These are phyloP conservation scores for Phaeosphaeriaceae sp. DNA, from an alignment of 2,329 filamentous ascomycete species.

Conservation along the genomic window DNA sequence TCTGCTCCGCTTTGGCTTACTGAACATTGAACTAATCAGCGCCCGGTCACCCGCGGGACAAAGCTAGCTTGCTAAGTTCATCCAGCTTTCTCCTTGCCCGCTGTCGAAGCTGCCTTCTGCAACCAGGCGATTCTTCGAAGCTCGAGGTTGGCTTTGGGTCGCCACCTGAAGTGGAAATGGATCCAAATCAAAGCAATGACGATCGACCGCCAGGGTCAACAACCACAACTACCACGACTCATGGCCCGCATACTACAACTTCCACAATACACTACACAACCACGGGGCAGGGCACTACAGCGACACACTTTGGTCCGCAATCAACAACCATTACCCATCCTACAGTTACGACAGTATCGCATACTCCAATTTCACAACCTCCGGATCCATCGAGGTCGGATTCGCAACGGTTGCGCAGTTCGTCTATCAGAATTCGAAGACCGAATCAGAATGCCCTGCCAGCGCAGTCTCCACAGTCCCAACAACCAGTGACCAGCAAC, in stretches of 20 bases:
- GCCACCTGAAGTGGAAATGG: constrained; percentile 16
- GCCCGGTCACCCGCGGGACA: constrained; percentile 23
- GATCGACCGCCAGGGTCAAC: constrained; percentile 26
- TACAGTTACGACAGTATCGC: constrained; percentile 38
- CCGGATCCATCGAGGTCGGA: constrained; percentile 14
- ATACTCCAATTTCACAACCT: constrained; percentile 15
- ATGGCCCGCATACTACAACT: constrained; percentile 36
- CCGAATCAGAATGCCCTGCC: constrained; percentile 13
- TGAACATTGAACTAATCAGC: constrained; percentile 20
- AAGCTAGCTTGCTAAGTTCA: constrained; percentile 18
- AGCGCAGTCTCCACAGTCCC: constrained; percentile 4
- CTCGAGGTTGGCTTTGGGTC: constrained; percentile 1
- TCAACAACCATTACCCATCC: constrained; percentile 36
- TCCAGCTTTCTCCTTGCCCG: constrained; percentile 17
- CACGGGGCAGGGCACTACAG: constrained; percentile 23
- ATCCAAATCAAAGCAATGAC: constrained; percentile 12
- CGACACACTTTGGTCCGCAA: constrained; percentile 28
- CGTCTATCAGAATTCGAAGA: constrained; percentile 39
- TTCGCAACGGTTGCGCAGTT: constrained; percentile 24
- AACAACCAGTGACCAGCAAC: constrained; percentile 11
- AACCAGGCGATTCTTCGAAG: constrained; percentile 3
- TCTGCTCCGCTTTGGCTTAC: constrained; percentile 17
- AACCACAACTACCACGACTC: constrained; percentile 33
- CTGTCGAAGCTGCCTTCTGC: not conserved
- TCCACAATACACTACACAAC: constrained; percentile 31